These are phyloP conservation scores for Fusarium sp. DNA, from an alignment of 2,329 filamentous ascomycete genomes.

Conservation along the genomic window DNA sequence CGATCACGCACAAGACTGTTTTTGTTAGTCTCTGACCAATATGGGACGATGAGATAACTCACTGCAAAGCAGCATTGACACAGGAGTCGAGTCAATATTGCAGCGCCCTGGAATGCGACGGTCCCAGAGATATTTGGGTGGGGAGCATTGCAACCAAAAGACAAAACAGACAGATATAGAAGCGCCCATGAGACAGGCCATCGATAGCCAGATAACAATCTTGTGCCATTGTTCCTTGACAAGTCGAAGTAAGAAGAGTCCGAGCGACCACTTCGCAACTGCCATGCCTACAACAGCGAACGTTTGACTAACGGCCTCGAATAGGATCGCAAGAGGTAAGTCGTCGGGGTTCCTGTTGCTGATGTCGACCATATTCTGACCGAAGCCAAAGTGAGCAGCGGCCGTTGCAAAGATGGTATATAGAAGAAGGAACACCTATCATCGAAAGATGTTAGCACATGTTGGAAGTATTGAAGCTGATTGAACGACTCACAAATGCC, in stretches of 20 bases:
- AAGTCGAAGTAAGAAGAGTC: constrained; percentile 57
- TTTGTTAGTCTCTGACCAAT: neutral
- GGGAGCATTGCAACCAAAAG: constrained; percentile 40
- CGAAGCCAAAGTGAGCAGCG: constrained; percentile 54
- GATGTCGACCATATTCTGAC: constrained; percentile 49
- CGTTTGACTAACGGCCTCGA: constrained; percentile 53
- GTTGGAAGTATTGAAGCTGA: rapidly evolving
- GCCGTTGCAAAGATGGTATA: constrained; percentile 54
- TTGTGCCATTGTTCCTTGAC: constrained; percentile 54
- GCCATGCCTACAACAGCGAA: constrained; percentile 59
- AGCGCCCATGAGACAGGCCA: constrained; percentile 42
- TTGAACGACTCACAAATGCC: constrained; percentile 30
- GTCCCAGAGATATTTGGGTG: constrained; percentile 42
- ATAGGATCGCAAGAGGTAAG: constrained; percentile 48
- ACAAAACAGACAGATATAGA: constrained; percentile 35
- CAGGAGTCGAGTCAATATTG: constrained; percentile 36
- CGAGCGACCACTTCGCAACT: constrained; percentile 57
- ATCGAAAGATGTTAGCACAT: neutral
- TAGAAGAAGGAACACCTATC: constrained; percentile 47
- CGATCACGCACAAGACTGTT: constrained; percentile 47
- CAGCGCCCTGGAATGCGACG: constrained; percentile 37
- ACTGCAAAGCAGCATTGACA: constrained; percentile 45
- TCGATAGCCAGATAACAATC: constrained; percentile 54
- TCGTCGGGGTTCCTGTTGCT: constrained; percentile 39
- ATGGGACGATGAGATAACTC: neutral